phyloP scores from a whole-genome alignment of 305 asterid species.

The Solanum hybrid region DNA sequence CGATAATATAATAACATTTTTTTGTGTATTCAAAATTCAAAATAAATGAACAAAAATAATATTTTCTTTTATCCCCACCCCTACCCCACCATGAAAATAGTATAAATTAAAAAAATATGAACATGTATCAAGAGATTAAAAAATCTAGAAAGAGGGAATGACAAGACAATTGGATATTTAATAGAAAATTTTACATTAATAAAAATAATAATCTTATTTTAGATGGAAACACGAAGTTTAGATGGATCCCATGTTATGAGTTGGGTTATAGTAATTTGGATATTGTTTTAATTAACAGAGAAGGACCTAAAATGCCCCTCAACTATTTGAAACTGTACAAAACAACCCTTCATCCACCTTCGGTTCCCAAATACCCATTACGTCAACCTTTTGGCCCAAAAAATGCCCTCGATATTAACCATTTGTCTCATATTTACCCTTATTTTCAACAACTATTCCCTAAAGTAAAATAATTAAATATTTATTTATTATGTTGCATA shows the following conservation, averaged over 20 bases:
- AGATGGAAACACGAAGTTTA: not conserved
- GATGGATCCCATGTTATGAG: not conserved
- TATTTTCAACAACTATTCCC: not conserved
- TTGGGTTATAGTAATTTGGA: not conserved
- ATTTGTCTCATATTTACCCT: not conserved
- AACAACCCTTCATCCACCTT: not conserved
- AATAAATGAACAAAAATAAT: not conserved
- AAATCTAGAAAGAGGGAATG: not conserved
- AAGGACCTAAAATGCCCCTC: not conserved
- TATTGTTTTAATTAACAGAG: not conserved
- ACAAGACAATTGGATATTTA: not conserved
- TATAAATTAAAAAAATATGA: not conserved
- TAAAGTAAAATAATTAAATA: not conserved
- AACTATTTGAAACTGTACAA: not conserved
- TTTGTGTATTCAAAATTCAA: not conserved
- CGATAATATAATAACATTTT: not conserved
- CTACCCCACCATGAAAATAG: not conserved
- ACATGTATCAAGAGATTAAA: not conserved
- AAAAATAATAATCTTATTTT: not conserved
- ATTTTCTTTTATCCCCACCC: not conserved
- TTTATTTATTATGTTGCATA: not conserved
- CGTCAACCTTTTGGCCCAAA: not conserved
- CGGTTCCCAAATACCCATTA: not conserved
- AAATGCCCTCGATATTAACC: not conserved
- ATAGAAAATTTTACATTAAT: not conserved